Evolutionary conservation across 2,329 filamentous ascomycete genomes (phyloP), one percentile per base, ranked within the genome.

Genomic region (Penicillium sp.): DNA sequence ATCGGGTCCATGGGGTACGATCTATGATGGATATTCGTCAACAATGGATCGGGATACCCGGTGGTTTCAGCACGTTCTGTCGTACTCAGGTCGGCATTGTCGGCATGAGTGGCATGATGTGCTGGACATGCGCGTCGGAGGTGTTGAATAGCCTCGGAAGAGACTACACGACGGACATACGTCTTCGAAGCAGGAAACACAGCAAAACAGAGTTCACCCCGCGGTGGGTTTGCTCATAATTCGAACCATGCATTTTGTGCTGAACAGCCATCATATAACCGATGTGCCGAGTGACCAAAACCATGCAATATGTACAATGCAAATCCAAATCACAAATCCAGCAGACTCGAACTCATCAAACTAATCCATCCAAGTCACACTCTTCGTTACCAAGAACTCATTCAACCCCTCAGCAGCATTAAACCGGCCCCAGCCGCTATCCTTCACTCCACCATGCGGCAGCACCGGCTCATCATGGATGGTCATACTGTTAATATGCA

Each of bases 401-500:
- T 83, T 78, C 57, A 89, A 65, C 0, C 86, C 86, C 39, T 67
- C 64, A 4, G 73, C 64, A 0, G 81, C 75, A 63, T 85, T 84
- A 64, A 88, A 88, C 5, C 86, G 72, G 0, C 86, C 86, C 68
- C 80, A 86, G 0, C 86, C 86, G 55, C 84, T 86, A 4, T 79
- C 73, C 76, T 89, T 89, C 52, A 80, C 79, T 12, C 86, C 87
- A 22, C 87, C 87, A 69, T 89, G 86, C 1, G 87, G 86, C 62
- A 89, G 71, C 0, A 75, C 77, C 5, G 81, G 73, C 73, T 89
- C 86, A 65, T 89, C 86, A 64, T 89, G 86, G 5, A 89, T 78
- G 0, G 82, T 86, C 82, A 87, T 87, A 55, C 78, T 79, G 69
- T 89, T 90, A 66, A 89, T 86, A 65, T 89, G 87, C 17, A 88